Conservation (phyloP, 257 asterid genomes). For the Verbena officinalis region DNA sequence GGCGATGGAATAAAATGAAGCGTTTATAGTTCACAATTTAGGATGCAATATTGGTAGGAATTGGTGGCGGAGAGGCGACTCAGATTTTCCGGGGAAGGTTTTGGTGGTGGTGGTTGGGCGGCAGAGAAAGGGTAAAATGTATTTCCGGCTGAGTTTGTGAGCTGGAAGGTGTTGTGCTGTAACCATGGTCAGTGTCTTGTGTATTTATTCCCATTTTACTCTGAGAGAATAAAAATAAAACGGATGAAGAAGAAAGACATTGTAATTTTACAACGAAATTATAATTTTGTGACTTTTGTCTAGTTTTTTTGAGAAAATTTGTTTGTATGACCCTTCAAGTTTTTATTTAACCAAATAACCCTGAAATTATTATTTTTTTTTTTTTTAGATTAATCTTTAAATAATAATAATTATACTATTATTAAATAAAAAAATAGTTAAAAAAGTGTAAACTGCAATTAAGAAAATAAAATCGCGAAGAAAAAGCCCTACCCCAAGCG, state of each 20-base stretch:
- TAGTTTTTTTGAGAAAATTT: not conserved
- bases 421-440: no score
- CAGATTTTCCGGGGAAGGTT: constrained; percentile 37
- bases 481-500: no score
- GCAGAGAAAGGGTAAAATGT: constrained; percentile 37
- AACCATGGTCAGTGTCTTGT: constrained; percentile 31
- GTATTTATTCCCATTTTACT: constrained; percentile 30
- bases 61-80: constrained; percentile 22
- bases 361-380: no score
- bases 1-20: constrained; percentile 6
- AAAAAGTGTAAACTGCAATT: no score
- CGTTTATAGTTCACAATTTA: constrained; percentile 12
- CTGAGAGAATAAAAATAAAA: no score
- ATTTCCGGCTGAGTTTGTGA: constrained; percentile 34
- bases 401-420: no score
- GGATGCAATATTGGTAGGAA: constrained; percentile 5
- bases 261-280: not conserved
- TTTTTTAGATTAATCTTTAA: no score
- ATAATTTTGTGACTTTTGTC: not conserved
- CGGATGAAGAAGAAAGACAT: no score
- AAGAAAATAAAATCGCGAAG: no score
- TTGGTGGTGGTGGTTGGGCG: constrained; percentile 38
- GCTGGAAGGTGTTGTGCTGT: constrained; percentile 38
- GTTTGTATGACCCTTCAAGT: no score
- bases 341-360: no score